Evolutionary conservation across 2,329 filamentous ascomycete species (phyloP).

Genomic region (Myriosclerotinia scirpicola): DNA sequence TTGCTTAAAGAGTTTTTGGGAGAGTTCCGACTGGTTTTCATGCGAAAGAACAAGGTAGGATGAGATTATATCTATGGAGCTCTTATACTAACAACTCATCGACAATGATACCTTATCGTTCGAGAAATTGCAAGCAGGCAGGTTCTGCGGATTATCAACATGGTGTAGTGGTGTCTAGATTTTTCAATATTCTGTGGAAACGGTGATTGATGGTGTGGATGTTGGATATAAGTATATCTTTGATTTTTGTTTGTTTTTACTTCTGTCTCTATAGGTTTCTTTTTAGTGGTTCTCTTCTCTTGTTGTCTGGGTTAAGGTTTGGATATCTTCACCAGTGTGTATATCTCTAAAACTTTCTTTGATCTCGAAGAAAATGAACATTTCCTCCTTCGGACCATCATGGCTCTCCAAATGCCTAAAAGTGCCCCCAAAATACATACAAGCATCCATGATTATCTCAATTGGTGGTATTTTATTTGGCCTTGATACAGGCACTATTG

Average conservation of each 20-base stretch:
- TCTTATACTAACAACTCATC: background rate
- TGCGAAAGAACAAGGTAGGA: background rate
- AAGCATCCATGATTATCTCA: conserved; percentile 35
- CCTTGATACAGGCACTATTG: conserved; percentile 52
- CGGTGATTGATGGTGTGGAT: background rate
- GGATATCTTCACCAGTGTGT: background rate
- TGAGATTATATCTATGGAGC: background rate
- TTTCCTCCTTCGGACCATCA: background rate
- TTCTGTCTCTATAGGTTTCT: background rate
- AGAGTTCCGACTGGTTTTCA: background rate
- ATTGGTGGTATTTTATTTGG: conserved; percentile 37
- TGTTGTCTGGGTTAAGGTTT: background rate
- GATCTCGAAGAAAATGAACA: background rate
- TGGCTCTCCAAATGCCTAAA: conserved; percentile 13
- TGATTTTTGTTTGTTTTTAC: background rate
- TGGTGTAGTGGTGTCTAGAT: background rate
- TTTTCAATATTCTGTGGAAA: conserved; percentile 8
- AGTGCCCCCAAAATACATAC: conserved; percentile 36
- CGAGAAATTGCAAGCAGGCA: background rate
- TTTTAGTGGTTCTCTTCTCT: background rate
- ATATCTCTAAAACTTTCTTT: background rate
- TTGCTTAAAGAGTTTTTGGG: background rate
- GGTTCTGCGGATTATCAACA: background rate
- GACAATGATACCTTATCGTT: conserved; percentile 5
- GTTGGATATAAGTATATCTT: conserved; percentile 7